These are phyloP conservation scores for Phytopythium helicoides DNA, from an alignment of 352 stramenopile species.

Conservation along the genomic window DNA sequence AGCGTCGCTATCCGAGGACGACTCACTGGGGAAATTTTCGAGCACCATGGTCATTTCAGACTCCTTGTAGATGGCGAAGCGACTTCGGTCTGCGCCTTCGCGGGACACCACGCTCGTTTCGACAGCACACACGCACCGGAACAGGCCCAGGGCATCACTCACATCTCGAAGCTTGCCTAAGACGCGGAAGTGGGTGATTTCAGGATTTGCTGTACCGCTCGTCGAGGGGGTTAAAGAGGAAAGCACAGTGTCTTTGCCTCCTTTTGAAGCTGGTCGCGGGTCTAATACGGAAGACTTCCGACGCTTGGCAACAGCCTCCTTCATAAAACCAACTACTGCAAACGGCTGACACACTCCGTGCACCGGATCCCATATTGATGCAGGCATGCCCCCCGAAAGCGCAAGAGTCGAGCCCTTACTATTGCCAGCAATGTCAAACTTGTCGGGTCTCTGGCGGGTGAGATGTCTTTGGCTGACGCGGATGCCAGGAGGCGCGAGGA, in stretches of 20 bases:
- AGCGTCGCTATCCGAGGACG: not conserved
- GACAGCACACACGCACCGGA: constrained; percentile 58
- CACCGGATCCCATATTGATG: constrained; percentile 62
- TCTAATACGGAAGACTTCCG: constrained; percentile 14
- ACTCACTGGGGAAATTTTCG: constrained; percentile 51
- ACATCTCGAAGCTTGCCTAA: constrained; percentile 74
- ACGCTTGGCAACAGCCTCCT: constrained; percentile 18
- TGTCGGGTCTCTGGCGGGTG: constrained; percentile 20
- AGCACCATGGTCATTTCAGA: constrained; percentile 79
- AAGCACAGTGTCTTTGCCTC: constrained; percentile 10
- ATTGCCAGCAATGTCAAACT: constrained; percentile 19
- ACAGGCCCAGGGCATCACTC: constrained; percentile 57
- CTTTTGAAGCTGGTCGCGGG: constrained; percentile 9
- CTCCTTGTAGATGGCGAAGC: constrained; percentile 80
- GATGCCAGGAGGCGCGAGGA: not conserved
- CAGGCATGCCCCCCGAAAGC: constrained; percentile 9
- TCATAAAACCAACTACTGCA: constrained; percentile 61
- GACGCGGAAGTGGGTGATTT: constrained; percentile 60
- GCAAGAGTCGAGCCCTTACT: constrained; percentile 10
- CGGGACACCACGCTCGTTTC: constrained; percentile 27
- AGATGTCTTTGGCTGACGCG: not conserved
- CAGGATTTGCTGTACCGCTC: not conserved
- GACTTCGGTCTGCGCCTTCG: constrained; percentile 35
- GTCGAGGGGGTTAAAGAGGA: too few relatives aligned
- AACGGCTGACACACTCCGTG: constrained; percentile 79